Percentiles rank a stretch among this genome's conserved stretches.
phyloP scores from a whole-genome alignment of 306 rosid species.

The Sophora flavescens region DNA sequence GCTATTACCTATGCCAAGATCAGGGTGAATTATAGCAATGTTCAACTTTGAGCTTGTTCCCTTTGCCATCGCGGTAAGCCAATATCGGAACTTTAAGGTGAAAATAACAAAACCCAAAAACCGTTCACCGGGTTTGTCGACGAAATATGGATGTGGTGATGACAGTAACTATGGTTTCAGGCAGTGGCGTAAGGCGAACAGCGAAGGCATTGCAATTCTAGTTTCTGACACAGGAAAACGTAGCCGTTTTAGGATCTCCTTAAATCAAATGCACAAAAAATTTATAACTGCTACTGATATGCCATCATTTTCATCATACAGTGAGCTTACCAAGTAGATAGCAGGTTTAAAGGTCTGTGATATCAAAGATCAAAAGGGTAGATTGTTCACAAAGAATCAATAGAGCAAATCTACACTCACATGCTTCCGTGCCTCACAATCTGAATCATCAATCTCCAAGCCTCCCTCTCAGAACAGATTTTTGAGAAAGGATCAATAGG shows the following conservation, averaged over 20 bases:
- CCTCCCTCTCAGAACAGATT: no score
- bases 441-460: no score
- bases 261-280: neutral
- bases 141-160: neutral
- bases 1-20: conserved; percentile 86
- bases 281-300: no score
- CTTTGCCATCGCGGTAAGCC: conserved; percentile 47
- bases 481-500: no score
- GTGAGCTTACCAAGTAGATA: no score
- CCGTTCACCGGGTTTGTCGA: neutral
- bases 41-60: conserved; percentile 58
- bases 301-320: no score
- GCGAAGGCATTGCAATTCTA: neutral
- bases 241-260: neutral
- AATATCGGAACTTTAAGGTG: conserved; percentile 23
- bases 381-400: no score
- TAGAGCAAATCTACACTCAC: no score
- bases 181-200: neutral
- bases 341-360: no score
- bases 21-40: conserved; percentile 85
- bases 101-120: conserved; percentile 5
- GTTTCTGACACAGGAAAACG: neutral
- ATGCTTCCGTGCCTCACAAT: no score
- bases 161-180: neutral
- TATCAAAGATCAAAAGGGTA: no score